These are phyloP conservation scores for Talaromyces stipitatus DNA, from an alignment of 495 filamentous ascomycete species.

Conservation along the genomic window DNA sequence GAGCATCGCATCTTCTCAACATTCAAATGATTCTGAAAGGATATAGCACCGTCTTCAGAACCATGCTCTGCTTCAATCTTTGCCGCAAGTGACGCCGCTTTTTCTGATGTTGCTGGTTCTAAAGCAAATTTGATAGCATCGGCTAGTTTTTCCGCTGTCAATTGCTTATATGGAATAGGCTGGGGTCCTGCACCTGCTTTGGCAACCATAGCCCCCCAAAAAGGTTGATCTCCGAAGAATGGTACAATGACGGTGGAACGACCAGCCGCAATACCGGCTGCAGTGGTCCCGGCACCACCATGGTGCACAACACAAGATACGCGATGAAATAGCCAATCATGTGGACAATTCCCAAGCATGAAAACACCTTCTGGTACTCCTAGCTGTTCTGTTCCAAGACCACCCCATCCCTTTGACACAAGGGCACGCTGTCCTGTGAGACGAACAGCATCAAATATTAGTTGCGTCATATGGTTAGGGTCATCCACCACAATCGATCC, in stretches of 20 bases:
- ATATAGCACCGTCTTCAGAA: slow-evolving; percentile 51
- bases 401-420: slow-evolving; percentile 77
- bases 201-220: slow-evolving; percentile 74
- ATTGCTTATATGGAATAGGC: slow-evolving; percentile 61
- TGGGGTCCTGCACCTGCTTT: slow-evolving; percentile 62
- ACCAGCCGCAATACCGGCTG: slow-evolving; percentile 60
- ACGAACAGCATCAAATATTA: slow-evolving; percentile 62
- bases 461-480: slow-evolving; percentile 54
- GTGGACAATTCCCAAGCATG: slow-evolving; percentile 69
- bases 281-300: slow-evolving; percentile 76
- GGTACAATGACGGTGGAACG: slow-evolving; percentile 71
- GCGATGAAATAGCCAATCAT: slow-evolving; percentile 74
- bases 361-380: slow-evolving; percentile 61
- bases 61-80: slow-evolving; percentile 61
- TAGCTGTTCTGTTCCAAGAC: slow-evolving; percentile 55
- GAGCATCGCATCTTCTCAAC: slow-evolving; percentile 54
- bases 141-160: slow-evolving; percentile 56
- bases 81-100: slow-evolving; percentile 50
- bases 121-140: slow-evolving; percentile 53
- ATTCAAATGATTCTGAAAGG: slow-evolving; percentile 63
- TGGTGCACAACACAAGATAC: slow-evolving; percentile 76
- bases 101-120: slow-evolving; percentile 44
- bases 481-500: slow-evolving; percentile 78
- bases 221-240: slow-evolving; percentile 82
- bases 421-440: slow-evolving; percentile 62